phyloP scores from a whole-genome alignment of 2,329 filamentous ascomycete genomes.

The Fonsecaea pedrosoi region DNA sequence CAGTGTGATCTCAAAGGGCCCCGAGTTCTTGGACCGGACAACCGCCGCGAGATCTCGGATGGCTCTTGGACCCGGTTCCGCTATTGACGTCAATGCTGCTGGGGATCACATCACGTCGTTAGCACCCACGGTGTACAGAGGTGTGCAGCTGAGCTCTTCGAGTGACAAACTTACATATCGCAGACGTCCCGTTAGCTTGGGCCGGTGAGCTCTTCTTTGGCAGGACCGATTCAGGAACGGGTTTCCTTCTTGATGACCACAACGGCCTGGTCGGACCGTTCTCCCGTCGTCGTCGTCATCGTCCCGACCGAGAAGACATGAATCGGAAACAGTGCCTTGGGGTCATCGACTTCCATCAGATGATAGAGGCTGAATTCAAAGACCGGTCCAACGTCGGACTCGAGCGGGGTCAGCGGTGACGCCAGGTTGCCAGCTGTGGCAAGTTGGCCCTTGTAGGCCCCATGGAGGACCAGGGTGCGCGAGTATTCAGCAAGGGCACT shows the following conservation, averaged over 20 bases:
- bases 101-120: no score
- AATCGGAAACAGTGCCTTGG: slow-evolving; percentile 16
- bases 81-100: no score
- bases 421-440: slow-evolving; percentile 59
- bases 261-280: no score
- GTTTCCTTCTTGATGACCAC: no score
- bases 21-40: slow-evolving; percentile 59
- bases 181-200: no score
- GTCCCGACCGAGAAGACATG: not conserved
- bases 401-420: slow-evolving; percentile 47
- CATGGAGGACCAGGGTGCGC: slow-evolving; percentile 53
- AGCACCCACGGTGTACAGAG: no score
- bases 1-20: slow-evolving; percentile 60
- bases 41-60: slow-evolving; percentile 48
- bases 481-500: slow-evolving; percentile 51
- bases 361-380: slow-evolving; percentile 57
- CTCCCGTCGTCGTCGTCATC: not conserved
- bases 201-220: no score
- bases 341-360: slow-evolving; percentile 51
- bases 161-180: no score
- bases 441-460: slow-evolving; percentile 57
- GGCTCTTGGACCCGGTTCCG: no score
- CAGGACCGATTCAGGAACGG: no score
- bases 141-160: no score
- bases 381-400: slow-evolving; percentile 50